Evolutionary conservation across 164 flowering plant species (phyloP).

Genomic region (Kingdonia uniflora): DNA sequence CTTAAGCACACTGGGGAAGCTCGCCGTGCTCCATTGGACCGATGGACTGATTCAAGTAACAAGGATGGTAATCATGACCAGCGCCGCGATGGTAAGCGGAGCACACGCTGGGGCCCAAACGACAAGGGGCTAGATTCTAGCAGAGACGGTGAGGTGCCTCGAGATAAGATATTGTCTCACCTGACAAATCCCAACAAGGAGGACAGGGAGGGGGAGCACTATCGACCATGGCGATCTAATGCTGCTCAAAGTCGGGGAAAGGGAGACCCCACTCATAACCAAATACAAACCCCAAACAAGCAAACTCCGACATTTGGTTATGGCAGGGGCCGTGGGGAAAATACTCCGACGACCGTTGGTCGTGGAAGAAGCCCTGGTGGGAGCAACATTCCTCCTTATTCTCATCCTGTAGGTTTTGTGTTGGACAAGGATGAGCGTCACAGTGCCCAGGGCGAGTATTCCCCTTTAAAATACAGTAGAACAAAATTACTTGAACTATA

Average conservation of each 20-base stretch:
- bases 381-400: constrained; percentile 18
- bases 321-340: constrained; percentile 73
- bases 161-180: constrained; percentile 47
- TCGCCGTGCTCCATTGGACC: constrained; percentile 57
- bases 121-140: constrained; percentile 57
- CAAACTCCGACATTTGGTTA: constrained; percentile 40
- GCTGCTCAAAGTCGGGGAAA: constrained; percentile 63
- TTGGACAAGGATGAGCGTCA: constrained; percentile 36
- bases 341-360: constrained; percentile 35
- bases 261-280: constrained; percentile 54
- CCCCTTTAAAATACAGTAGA: constrained; percentile 51
- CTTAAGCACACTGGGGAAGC: constrained; percentile 47
- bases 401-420: constrained; percentile 24
- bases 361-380: constrained; percentile 49
- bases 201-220: constrained; percentile 54
- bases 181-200: constrained; percentile 42
- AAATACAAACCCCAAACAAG: constrained; percentile 39
- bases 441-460: constrained; percentile 33
- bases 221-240: constrained; percentile 67
- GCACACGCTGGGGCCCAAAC: constrained; percentile 94
- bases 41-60: constrained; percentile 61
- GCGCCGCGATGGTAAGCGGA: constrained; percentile 93
- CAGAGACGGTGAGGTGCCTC: constrained; percentile 44
- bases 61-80: constrained; percentile 57
- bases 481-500: constrained; percentile 72